Conservation (phyloP, 371 early-diverging fungal genomes). For the Rhizopus arrhizus region DNA sequence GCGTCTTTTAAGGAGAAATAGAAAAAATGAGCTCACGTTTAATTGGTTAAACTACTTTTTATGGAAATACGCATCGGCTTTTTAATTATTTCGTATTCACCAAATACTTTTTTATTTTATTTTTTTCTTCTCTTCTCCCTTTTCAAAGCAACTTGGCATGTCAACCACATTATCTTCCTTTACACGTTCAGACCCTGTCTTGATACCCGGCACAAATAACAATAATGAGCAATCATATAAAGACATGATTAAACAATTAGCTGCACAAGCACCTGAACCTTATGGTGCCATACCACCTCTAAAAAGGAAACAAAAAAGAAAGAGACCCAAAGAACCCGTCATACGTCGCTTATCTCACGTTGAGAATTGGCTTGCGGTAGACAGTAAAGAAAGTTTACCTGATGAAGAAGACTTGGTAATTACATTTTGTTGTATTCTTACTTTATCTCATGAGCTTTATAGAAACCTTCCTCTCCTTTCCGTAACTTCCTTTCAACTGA, state of each 20-base stretch:
- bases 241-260: slow-evolving; percentile 48
- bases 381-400: slow-evolving; percentile 55
- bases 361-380: slow-evolving; percentile 52
- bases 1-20: no score
- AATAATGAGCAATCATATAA: slow-evolving; percentile 40
- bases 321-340: slow-evolving; percentile 20
- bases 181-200: slow-evolving; percentile 32
- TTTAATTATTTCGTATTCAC: neutral
- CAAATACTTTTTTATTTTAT: neutral
- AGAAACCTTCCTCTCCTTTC: slow-evolving; percentile 38
- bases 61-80: neutral
- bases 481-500: slow-evolving; percentile 47
- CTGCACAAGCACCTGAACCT: slow-evolving; percentile 54
- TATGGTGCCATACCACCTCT: slow-evolving; percentile 60
- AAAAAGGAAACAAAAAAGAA: slow-evolving; percentile 38
- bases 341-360: slow-evolving; percentile 55
- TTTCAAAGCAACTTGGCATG: slow-evolving; percentile 4
- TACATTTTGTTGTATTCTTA: slow-evolving; percentile 2
- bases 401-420: slow-evolving; percentile 56
- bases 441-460: neutral
- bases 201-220: slow-evolving; percentile 28
- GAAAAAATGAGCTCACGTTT: neutral
- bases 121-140: neutral
- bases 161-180: slow-evolving; percentile 34
- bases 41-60: slow-evolving; percentile 1